A percentile compares a stretch with the other conserved stretches of the same genome.
phyloP scores from a whole-genome alignment of 306 rosid genomes.

The Quercus glauca region DNA sequence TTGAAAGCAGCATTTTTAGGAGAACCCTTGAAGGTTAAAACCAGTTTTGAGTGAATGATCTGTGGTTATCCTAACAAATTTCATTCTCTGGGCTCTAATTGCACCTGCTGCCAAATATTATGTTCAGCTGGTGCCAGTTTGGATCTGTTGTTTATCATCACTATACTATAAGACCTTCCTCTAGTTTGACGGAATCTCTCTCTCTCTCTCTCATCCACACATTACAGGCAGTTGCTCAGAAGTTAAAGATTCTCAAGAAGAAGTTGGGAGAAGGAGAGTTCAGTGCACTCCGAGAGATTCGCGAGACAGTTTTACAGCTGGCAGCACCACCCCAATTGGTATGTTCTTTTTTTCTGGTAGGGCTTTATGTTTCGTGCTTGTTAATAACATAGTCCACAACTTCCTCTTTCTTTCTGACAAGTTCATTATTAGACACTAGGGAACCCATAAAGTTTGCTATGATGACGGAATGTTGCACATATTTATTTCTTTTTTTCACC shows the following conservation, averaged over 20 bases:
- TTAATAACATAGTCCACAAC: neutral
- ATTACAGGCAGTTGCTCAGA: slow-evolving; percentile 65
- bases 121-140: neutral
- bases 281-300: slow-evolving; percentile 69
- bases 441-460: neutral
- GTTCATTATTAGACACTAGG: neutral
- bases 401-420: neutral
- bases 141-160: neutral
- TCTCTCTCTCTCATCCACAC: neutral
- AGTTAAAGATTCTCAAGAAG: slow-evolving; percentile 55
- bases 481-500: slow-evolving; percentile 19
- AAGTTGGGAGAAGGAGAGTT: slow-evolving; percentile 65
- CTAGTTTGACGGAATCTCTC: slow-evolving; percentile 20
- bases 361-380: slow-evolving; percentile 2
- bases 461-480: neutral
- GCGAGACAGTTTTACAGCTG: slow-evolving; percentile 74
- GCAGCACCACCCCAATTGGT: slow-evolving; percentile 77
- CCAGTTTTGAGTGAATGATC: neutral
- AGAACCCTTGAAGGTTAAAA: neutral
- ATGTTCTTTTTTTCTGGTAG: slow-evolving; percentile 28
- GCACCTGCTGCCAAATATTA: neutral
- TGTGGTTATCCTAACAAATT: neutral
- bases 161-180: slow-evolving; percentile 6
- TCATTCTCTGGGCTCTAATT: neutral
- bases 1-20: neutral